These are phyloP conservation scores for Pleurotus giganteus DNA, from an alignment of 768 basidiomycete genomes.

Conservation along the genomic window DNA sequence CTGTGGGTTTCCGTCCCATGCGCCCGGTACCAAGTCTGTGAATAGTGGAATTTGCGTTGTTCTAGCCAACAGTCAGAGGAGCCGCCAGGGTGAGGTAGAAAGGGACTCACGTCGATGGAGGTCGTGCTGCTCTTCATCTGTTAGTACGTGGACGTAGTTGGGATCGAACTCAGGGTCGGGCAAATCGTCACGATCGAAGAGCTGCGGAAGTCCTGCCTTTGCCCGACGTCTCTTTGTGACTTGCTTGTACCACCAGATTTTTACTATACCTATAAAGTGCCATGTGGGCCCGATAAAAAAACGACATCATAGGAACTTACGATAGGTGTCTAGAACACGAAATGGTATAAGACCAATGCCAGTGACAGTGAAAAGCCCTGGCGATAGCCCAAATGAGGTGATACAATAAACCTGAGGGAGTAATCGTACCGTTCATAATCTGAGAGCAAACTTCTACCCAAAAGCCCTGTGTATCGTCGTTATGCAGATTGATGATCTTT, in stretches of 20 bases:
- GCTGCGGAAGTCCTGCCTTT: constrained; percentile 61
- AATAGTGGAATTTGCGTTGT: constrained; percentile 65
- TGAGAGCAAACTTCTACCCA: constrained; percentile 84
- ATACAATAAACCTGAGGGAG: background rate
- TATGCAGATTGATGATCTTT: constrained; percentile 70
- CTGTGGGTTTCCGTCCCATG: constrained; percentile 82
- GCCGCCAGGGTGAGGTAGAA: background rate
- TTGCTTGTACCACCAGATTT: constrained; percentile 75
- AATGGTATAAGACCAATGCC: constrained; percentile 80
- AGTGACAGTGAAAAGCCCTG: constrained; percentile 77
- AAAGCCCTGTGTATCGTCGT: constrained; percentile 65
- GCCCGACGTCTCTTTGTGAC: constrained; percentile 55
- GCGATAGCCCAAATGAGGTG: background rate
- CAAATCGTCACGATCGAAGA: constrained; percentile 75
- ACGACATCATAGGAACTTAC: constrained; percentile 32
- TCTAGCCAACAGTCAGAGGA: constrained; percentile 34
- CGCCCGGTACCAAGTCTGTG: constrained; percentile 84
- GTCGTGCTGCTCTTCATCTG: constrained; percentile 60
- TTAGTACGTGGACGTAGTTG: constrained; percentile 70
- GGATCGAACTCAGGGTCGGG: constrained; percentile 75
- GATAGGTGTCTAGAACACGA: constrained; percentile 72
- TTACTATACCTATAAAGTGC: constrained; percentile 51
- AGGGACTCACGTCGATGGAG: constrained; percentile 57
- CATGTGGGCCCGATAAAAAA: constrained; percentile 1
- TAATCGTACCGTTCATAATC: constrained; percentile 60